Percentiles rank a stretch among this genome's conserved stretches.
Evolutionary conservation across 2,329 filamentous ascomycete species (phyloP).

Genomic region (Periconia sp.): DNA sequence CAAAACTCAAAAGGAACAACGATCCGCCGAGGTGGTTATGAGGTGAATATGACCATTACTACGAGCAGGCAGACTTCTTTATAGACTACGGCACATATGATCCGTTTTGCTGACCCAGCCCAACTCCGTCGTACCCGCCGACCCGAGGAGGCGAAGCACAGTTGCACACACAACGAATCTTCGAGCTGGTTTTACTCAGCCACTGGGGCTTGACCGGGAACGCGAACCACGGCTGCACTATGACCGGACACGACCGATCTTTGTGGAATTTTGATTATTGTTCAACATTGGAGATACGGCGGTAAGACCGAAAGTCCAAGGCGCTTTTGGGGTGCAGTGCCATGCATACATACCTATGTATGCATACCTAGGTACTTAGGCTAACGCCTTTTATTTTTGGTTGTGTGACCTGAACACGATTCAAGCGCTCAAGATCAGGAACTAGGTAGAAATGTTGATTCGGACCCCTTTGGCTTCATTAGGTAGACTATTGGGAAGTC

Average conservation of each 20-base stretch:
- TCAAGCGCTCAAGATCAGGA: no score
- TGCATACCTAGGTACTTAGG: background rate
- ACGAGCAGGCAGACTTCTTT: conserved; percentile 5
- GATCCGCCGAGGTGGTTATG: conserved; percentile 12
- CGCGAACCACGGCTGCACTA: background rate
- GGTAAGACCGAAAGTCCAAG: background rate
- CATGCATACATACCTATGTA: background rate
- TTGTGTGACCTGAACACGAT: no score
- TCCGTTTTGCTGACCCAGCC: conserved; percentile 26
- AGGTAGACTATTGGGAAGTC: no score
- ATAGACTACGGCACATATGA: conserved; percentile 18
- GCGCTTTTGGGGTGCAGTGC: background rate
- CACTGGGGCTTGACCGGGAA: conserved; percentile 21
- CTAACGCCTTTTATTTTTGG: no score
- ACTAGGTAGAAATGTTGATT: no score
- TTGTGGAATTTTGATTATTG: background rate
- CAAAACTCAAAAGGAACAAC: background rate
- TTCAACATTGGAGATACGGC: background rate
- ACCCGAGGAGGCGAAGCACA: conserved; percentile 32
- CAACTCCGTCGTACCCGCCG: conserved; percentile 11
- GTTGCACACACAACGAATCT: conserved; percentile 11
- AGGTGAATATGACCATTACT: conserved; percentile 5
- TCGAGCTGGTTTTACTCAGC: conserved; percentile 31
- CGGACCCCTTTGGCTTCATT: no score
- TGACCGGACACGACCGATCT: background rate